A percentile compares a stretch with the other conserved stretches of the same genome.
These are phyloP conservation scores for Globisporangium carolinianum DNA, from an alignment of 352 stramenopile genomes.

Conservation along the genomic window DNA sequence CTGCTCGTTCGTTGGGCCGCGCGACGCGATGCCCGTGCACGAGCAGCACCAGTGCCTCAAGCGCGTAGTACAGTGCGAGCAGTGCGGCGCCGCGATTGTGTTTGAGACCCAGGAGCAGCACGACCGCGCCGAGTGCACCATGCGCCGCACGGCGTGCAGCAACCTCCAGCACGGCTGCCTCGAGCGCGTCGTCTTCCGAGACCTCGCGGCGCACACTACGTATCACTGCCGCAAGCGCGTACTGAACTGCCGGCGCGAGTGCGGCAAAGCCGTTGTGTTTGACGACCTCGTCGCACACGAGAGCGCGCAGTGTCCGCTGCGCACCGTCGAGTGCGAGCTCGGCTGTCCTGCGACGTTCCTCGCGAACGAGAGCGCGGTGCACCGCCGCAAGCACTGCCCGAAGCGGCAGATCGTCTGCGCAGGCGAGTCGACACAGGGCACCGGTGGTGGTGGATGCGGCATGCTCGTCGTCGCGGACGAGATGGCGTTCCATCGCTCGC, in stretches of 20 bases:
- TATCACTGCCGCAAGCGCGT: slow-evolving; percentile 57
- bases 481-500: slow-evolving; percentile 51
- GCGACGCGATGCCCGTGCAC: slow-evolving; percentile 48
- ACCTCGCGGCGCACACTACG: slow-evolving; percentile 28
- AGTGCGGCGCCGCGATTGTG: slow-evolving; percentile 25
- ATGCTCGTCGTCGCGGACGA: slow-evolving; percentile 33
- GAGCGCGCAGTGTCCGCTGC: slow-evolving; percentile 32
- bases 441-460: slow-evolving; percentile 31
- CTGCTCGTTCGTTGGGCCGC: slow-evolving; percentile 41
- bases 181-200: slow-evolving; percentile 24
- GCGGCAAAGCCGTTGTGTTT: slow-evolving; percentile 28
- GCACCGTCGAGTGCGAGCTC: slow-evolving; percentile 31
- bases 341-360: slow-evolving; percentile 33
- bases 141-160: slow-evolving; percentile 33
- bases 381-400: slow-evolving; percentile 33
- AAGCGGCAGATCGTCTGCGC: slow-evolving; percentile 50
- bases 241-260: slow-evolving; percentile 42
- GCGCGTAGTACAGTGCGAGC: slow-evolving; percentile 44
- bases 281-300: slow-evolving; percentile 49
- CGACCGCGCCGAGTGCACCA: slow-evolving; percentile 22
- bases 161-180: slow-evolving; percentile 54
- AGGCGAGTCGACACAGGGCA: slow-evolving; percentile 6
- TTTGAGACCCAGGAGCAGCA: slow-evolving; percentile 32
- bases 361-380: slow-evolving; percentile 29
- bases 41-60: slow-evolving; percentile 53